phyloP scores from a whole-genome alignment of 139 green algal genomes.

The Pseudopediastrum boryanum region DNA sequence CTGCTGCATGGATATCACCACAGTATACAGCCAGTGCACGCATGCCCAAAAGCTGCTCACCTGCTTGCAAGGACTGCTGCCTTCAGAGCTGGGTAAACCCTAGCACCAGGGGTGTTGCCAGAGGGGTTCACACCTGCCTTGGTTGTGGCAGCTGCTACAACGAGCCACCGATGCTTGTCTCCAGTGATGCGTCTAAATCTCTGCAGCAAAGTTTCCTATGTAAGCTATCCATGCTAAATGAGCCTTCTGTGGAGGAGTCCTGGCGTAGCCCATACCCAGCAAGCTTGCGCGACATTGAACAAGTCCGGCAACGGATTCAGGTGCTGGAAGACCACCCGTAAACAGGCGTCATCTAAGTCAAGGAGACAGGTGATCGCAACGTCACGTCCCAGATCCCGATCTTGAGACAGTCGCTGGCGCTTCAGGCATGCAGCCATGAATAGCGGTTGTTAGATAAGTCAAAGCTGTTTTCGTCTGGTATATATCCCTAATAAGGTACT shows the following conservation, averaged over 20 bases:
- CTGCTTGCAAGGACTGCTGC: conserved; percentile 42
- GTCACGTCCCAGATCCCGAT: not conserved
- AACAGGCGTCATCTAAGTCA: conserved; percentile 45
- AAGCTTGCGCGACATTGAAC: conserved; percentile 37
- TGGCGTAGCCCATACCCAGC: conserved; percentile 35
- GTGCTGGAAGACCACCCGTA: conserved; percentile 36
- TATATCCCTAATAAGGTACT: too few species aligned
- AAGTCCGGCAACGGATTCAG: conserved; percentile 44
- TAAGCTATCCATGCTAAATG: not conserved
- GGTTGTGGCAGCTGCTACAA: conserved; percentile 13
- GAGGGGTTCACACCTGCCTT: conserved; percentile 2
- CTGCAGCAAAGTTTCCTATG: not conserved
- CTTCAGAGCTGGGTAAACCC: conserved; percentile 12
- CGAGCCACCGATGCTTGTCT: conserved; percentile 38
- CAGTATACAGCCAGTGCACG: not conserved
- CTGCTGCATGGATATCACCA: not conserved
- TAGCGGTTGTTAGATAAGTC: not conserved
- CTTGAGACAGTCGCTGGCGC: not conserved
- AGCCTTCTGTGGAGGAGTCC: not conserved
- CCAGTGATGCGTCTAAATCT: conserved; percentile 33
- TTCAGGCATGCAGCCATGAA: not conserved
- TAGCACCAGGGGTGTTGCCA: not conserved
- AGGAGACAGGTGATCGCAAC: not conserved
- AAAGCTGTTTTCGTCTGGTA: too few species aligned
- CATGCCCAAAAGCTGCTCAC: not conserved